Conservation (phyloP, 169 alveolate species). For the Plasmodium ovale region DNA sequence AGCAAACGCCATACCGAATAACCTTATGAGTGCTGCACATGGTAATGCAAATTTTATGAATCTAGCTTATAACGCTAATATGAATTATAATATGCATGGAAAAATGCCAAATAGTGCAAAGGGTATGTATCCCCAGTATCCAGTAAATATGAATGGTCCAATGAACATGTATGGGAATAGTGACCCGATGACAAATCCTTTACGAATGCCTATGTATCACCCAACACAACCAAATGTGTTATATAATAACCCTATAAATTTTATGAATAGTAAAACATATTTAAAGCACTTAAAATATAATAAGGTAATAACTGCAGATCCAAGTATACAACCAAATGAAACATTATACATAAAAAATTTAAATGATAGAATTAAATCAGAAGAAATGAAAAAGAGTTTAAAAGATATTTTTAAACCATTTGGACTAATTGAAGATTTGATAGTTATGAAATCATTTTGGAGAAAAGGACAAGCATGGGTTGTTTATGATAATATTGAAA, state of each 20-base stretch:
- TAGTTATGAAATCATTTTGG: constrained; percentile 90
- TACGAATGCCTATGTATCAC: constrained; percentile 50
- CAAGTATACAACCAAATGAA: constrained; percentile 83
- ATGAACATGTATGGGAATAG: constrained; percentile 10
- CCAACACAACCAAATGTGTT: constrained; percentile 43
- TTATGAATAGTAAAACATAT: constrained; percentile 72
- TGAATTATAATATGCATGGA: constrained; percentile 30
- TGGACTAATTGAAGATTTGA: constrained; percentile 83
- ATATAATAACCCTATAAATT: constrained; percentile 47
- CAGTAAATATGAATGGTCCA: constrained; percentile 50
- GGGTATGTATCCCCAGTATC: constrained; percentile 9
- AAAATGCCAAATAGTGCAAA: constrained; percentile 23
- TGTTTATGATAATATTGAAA: constrained; percentile 80
- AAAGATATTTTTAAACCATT: constrained; percentile 80
- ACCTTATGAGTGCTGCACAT: background rate
- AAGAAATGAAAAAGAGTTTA: constrained; percentile 79
- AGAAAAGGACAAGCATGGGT: constrained; percentile 90
- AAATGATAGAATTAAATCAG: constrained; percentile 81
- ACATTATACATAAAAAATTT: constrained; percentile 82
- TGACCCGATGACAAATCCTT: constrained; percentile 24
- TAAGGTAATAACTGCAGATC: constrained; percentile 81
- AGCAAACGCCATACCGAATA: background rate
- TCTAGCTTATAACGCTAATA: background rate
- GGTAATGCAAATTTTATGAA: constrained; percentile 1
- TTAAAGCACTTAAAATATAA: constrained; percentile 75